phyloP scores from a whole-genome alignment of 2,329 filamentous ascomycete genomes.

The Verticillium zaregamsianum region DNA sequence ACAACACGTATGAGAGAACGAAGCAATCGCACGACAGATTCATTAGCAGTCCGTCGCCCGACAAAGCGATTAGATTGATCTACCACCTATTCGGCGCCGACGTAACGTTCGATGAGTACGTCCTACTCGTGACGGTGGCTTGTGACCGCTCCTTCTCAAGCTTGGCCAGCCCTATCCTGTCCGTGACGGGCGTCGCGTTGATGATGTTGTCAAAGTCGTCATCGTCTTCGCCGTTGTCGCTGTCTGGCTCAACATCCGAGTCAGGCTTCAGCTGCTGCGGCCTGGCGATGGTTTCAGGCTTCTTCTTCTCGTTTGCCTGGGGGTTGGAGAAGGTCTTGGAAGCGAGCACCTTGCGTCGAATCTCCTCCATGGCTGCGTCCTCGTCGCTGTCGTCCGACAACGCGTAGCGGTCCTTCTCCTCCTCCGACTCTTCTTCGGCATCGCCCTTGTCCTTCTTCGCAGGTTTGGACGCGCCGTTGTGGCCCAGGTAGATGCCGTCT shows the following conservation, averaged over 20 bases:
- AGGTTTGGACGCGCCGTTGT: neutral
- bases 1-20: too few relatives aligned
- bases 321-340: slow-evolving; percentile 82
- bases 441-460: slow-evolving; percentile 41
- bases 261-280: slow-evolving; percentile 55
- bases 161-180: slow-evolving; percentile 65
- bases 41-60: too few relatives aligned
- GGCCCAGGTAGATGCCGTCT: slow-evolving; percentile 55
- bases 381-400: slow-evolving; percentile 80
- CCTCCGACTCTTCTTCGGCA: slow-evolving; percentile 38
- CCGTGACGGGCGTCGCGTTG: slow-evolving; percentile 83
- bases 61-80: slow-evolving; percentile 4
- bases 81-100: slow-evolving; percentile 46
- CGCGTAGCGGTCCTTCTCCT: slow-evolving; percentile 63
- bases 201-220: slow-evolving; percentile 92
- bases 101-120: slow-evolving; percentile 45
- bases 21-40: neutral
- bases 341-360: slow-evolving; percentile 82
- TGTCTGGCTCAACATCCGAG: slow-evolving; percentile 66
- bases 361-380: slow-evolving; percentile 82
- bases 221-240: slow-evolving; percentile 62
- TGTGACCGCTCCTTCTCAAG: slow-evolving; percentile 51
- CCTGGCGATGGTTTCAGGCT: slow-evolving; percentile 59
- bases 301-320: slow-evolving; percentile 42
- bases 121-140: slow-evolving; percentile 42